These are phyloP conservation scores for Vaucheria bursata DNA, from an alignment of 352 stramenopile genomes.

Conservation along the genomic window DNA sequence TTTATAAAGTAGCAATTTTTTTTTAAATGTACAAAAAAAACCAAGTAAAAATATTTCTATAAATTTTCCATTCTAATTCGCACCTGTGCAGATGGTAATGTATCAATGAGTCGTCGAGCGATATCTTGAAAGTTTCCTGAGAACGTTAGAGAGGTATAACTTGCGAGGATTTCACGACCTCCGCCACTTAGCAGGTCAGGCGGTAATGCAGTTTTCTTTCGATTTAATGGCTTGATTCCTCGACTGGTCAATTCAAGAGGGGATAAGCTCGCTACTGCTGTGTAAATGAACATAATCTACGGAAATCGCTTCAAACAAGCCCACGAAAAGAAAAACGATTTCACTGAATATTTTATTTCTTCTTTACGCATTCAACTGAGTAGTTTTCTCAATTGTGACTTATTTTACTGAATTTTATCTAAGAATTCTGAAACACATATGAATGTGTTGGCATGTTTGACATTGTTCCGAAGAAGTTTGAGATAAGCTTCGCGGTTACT, in stretches of 20 bases:
- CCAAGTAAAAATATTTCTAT: background rate
- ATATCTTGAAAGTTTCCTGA: slow-evolving; percentile 35
- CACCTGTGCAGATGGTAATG: slow-evolving; percentile 2
- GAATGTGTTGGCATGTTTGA: too few species aligned
- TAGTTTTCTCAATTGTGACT: too few species aligned
- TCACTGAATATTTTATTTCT: too few species aligned
- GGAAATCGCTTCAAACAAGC: too few species aligned
- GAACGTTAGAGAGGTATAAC: slow-evolving; percentile 35
- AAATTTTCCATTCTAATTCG: too few species aligned
- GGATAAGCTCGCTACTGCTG: slow-evolving; percentile 17
- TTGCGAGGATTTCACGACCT: slow-evolving; percentile 26
- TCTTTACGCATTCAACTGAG: too few species aligned
- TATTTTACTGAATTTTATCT: too few species aligned
- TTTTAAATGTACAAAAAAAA: background rate
- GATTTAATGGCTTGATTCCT: background rate
- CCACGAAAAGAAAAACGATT: too few species aligned
- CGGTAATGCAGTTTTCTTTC: background rate
- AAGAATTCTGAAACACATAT: too few species aligned
- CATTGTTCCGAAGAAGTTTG: too few species aligned
- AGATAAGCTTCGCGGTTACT: too few species aligned
- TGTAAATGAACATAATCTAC: slow-evolving; percentile 42
- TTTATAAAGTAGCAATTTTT: background rate
- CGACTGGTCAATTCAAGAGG: slow-evolving; percentile 8
- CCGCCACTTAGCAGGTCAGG: slow-evolving; percentile 28
- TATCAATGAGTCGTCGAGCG: slow-evolving; percentile 25